These are phyloP conservation scores for Ogataea chonburiensis DNA, from an alignment of 805 yeast species.

Conservation along the genomic window DNA sequence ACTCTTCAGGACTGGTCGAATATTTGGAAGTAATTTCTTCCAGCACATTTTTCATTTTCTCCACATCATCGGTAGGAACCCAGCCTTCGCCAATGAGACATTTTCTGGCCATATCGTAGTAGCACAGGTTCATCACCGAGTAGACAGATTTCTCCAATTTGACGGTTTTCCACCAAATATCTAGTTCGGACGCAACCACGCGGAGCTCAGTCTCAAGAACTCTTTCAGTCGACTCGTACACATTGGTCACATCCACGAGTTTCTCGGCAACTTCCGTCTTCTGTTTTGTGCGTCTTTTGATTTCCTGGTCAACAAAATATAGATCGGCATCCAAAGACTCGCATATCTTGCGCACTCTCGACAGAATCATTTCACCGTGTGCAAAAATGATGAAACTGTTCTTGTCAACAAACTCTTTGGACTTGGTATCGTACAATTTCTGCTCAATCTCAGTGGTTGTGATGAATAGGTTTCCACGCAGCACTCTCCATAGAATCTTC, in stretches of 20 bases:
- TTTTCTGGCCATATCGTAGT: conserved; percentile 64
- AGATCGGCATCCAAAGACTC: conserved; percentile 87
- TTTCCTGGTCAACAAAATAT: conserved; percentile 54
- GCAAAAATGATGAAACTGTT: conserved; percentile 86
- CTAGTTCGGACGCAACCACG: conserved; percentile 61
- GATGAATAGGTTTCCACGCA: conserved; percentile 87
- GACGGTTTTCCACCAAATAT: conserved; percentile 54
- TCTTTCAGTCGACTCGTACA: conserved; percentile 47
- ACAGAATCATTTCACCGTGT: conserved; percentile 76
- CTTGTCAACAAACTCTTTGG: conserved; percentile 61
- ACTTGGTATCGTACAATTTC: conserved; percentile 60
- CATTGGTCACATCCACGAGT: conserved; percentile 51
- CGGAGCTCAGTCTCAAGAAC: conserved; percentile 64
- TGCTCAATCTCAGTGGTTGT: conserved; percentile 71
- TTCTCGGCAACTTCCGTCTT: conserved; percentile 46
- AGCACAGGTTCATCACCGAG: conserved; percentile 60
- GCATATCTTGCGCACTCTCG: conserved; percentile 76
- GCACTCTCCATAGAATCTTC: conserved; percentile 85
- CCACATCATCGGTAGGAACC: conserved; percentile 60
- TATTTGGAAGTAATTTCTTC: conserved; percentile 37
- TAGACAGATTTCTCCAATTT: conserved; percentile 59
- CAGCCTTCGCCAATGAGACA: conserved; percentile 73
- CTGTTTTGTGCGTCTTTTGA: conserved; percentile 38
- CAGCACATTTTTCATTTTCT: conserved; percentile 43
- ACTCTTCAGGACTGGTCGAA: conserved; percentile 24